phyloP scores from a whole-genome alignment of 768 basidiomycete genomes.

The Trichaptum fuscoviolaceum region DNA sequence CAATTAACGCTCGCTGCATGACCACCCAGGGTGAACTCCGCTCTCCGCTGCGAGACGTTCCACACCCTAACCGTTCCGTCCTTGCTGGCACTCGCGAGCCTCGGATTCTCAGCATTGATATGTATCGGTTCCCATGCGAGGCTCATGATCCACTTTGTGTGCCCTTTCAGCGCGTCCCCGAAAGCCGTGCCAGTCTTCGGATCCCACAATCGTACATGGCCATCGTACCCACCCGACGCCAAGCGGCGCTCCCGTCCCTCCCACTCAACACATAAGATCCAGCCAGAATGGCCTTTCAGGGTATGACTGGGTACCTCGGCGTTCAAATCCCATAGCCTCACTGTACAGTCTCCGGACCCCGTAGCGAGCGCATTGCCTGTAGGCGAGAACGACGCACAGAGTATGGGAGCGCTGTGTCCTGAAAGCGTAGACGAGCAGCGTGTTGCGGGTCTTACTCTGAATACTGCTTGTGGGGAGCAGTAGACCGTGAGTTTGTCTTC shows the following conservation, averaged over 20 bases:
- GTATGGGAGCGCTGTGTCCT: conserved; percentile 87
- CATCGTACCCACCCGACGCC: conserved; percentile 93
- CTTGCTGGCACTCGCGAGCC: conserved; percentile 93
- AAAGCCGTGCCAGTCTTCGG: conserved; percentile 85
- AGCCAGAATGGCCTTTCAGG: conserved; percentile 84
- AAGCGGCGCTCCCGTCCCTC: conserved; percentile 87
- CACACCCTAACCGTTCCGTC: conserved; percentile 96
- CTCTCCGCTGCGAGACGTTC: conserved; percentile 64
- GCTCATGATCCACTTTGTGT: conserved; percentile 94
- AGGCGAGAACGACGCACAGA: conserved; percentile 94
- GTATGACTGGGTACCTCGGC: conserved; percentile 90
- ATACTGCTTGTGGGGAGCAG: conserved; percentile 95
- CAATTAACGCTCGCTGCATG: conserved; percentile 94
- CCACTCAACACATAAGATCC: conserved; percentile 98
- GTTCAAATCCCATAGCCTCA: conserved; percentile 89
- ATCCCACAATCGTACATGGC: conserved; percentile 87
- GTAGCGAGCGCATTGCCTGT: conserved; percentile 90
- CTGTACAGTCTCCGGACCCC: conserved; percentile 91
- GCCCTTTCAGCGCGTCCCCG: conserved; percentile 87
- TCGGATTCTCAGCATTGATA: conserved; percentile 74
- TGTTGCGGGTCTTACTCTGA: conserved; percentile 89
- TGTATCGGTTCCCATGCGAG: conserved; percentile 97
- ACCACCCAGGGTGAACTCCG: conserved; percentile 85
- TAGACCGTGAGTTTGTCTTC: conserved; percentile 87
- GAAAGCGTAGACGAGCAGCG: conserved; percentile 90